Evolutionary conservation across 2,329 filamentous ascomycete genomes (phyloP).

Genomic region (Plectosphaerella sp.): DNA sequence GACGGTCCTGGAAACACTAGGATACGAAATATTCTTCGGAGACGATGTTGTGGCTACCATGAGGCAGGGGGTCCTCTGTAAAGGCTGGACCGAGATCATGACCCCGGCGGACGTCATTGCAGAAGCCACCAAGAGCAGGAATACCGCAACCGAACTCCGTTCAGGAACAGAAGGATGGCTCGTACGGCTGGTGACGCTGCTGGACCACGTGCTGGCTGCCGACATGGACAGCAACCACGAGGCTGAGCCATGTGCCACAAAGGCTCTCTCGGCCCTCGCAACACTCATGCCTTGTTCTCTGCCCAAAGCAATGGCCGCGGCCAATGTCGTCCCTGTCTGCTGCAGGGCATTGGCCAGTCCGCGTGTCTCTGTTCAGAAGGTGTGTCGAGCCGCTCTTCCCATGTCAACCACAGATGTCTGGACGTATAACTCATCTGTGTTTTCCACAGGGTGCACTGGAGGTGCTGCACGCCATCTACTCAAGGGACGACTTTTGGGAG

Average conservation of each 20-base stretch:
- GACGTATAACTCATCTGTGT: no score
- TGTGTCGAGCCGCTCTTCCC: slow-evolving; percentile 22
- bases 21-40: slow-evolving; percentile 88
- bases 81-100: slow-evolving; percentile 90
- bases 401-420: no score
- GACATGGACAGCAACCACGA: slow-evolving; percentile 62
- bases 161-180: slow-evolving; percentile 86
- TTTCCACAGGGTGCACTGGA: slow-evolving; percentile 66
- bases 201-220: slow-evolving; percentile 67
- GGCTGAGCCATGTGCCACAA: slow-evolving; percentile 66
- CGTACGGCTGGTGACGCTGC: slow-evolving; percentile 66
- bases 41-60: slow-evolving; percentile 84
- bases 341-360: slow-evolving; percentile 66
- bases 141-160: slow-evolving; percentile 64
- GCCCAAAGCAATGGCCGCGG: slow-evolving; percentile 71
- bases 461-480: slow-evolving; percentile 78
- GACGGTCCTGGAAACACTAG: slow-evolving; percentile 82
- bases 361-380: slow-evolving; percentile 70
- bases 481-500: slow-evolving; percentile 67
- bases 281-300: slow-evolving; percentile 85
- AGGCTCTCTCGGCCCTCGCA: slow-evolving; percentile 71
- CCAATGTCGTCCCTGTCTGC: slow-evolving; percentile 65
- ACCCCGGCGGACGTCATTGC: slow-evolving; percentile 72
- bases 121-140: slow-evolving; percentile 71
- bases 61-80: slow-evolving; percentile 78